phyloP scores from a whole-genome alignment of 129 eudicot genomes.

The Ambrosia artemisiifolia region DNA sequence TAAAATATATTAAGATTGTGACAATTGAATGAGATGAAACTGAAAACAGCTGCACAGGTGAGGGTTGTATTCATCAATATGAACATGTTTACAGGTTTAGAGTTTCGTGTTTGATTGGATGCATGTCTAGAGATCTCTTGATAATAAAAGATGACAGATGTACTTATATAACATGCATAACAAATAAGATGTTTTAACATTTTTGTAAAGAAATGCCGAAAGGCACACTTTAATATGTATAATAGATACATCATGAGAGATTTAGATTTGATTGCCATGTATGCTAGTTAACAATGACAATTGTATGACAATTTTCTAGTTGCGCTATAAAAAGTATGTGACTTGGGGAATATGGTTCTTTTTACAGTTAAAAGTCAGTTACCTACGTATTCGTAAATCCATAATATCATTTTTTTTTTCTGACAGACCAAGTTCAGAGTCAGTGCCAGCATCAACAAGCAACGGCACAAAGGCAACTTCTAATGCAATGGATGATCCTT shows the following conservation, averaged over 20 bases:
- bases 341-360: too few relatives aligned
- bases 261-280: neutral
- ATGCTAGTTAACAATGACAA: neutral
- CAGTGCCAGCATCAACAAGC: constrained; percentile 35
- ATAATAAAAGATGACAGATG: neutral
- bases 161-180: neutral
- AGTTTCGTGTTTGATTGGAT: too few relatives aligned
- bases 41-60: too few relatives aligned
- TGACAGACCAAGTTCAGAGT: constrained; percentile 49
- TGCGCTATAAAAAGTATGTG: neutral
- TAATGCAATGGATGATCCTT: constrained; percentile 59
- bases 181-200: neutral
- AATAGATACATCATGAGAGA: neutral
- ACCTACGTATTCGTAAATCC: neutral
- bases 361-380: neutral
- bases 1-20: too few relatives aligned
- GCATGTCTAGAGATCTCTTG: neutral
- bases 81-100: too few relatives aligned
- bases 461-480: constrained; percentile 39
- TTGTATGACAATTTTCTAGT: neutral
- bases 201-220: neutral
- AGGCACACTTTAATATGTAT: neutral
- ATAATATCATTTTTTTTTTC: constrained; percentile 12
- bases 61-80: too few relatives aligned
- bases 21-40: too few relatives aligned